Percentiles rank a stretch among this genome's conserved stretches.
These are phyloP conservation scores for Alloascoidea africana DNA, from an alignment of 805 yeast species.

Conservation along the genomic window DNA sequence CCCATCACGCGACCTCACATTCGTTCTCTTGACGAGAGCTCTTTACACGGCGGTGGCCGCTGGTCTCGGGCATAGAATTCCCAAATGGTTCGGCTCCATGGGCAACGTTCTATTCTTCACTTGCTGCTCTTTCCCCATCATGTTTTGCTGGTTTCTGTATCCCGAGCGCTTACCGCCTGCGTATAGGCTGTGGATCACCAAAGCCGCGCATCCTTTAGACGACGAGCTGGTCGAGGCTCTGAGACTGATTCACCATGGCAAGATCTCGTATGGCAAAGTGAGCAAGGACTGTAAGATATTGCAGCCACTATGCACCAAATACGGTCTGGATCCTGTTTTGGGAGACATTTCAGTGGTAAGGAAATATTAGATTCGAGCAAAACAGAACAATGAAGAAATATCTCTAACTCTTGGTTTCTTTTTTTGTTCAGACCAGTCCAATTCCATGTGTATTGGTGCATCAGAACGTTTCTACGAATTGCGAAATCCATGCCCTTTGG, in stretches of 20 bases:
- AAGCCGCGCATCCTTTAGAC: slow-evolving; percentile 33
- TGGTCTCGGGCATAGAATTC: background rate
- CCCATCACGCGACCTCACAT: background rate
- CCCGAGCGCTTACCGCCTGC: slow-evolving; percentile 27
- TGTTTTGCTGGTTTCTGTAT: slow-evolving; percentile 18
- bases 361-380: too few relatives aligned
- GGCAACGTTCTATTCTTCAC: background rate
- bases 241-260: slow-evolving; percentile 17
- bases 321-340: slow-evolving; percentile 19
- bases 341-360: slow-evolving; percentile 15
- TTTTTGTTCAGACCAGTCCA: slow-evolving; percentile 14
- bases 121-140: slow-evolving; percentile 7
- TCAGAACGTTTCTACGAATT: slow-evolving; percentile 21
- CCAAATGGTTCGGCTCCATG: background rate
- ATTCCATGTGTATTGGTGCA: slow-evolving; percentile 27
- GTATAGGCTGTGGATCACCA: slow-evolving; percentile 31
- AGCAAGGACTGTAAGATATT: slow-evolving; percentile 18
- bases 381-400: too few relatives aligned
- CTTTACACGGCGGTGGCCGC: background rate
- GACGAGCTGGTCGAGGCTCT: slow-evolving; percentile 21
- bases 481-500: slow-evolving; percentile 32
- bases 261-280: slow-evolving; percentile 21
- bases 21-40: slow-evolving; percentile 1
- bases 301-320: slow-evolving; percentile 17
- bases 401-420: background rate